Percentiles rank a stretch among this genome's conserved stretches.
These are phyloP conservation scores for Pyricularia grisea DNA, from an alignment of 2,329 filamentous ascomycete species.

Conservation along the genomic window DNA sequence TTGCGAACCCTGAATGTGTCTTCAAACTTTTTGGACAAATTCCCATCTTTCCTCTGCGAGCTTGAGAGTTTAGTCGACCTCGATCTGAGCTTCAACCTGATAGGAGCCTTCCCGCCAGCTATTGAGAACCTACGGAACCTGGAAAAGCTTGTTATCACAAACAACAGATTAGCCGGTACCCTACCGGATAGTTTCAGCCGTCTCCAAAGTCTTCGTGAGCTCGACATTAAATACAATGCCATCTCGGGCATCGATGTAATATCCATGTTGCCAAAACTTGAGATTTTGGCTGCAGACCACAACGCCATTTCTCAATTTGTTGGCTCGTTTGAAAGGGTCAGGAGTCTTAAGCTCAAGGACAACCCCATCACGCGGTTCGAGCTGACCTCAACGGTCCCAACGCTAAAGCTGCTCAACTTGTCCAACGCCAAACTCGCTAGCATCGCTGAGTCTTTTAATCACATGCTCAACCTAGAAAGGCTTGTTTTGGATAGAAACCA, in stretches of 20 bases:
- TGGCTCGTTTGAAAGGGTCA: conserved; percentile 76
- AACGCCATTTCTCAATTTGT: conserved; percentile 87
- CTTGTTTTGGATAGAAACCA: conserved; percentile 91
- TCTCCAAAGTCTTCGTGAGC: conserved; percentile 72
- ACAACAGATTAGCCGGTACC: conserved; percentile 73
- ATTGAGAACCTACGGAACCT: conserved; percentile 72
- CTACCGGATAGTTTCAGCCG: conserved; percentile 65
- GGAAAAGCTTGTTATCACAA: conserved; percentile 89
- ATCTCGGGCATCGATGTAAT: conserved; percentile 85
- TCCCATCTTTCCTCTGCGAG: conserved; percentile 77
- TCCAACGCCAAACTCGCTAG: conserved; percentile 86
- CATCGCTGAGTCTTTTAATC: conserved; percentile 80
- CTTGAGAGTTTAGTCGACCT: conserved; percentile 80
- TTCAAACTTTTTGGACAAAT: conserved; percentile 80
- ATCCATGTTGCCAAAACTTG: conserved; percentile 72
- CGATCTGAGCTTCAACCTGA: conserved; percentile 94
- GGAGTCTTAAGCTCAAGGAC: conserved; percentile 81
- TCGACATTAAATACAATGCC: conserved; percentile 89
- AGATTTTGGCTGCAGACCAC: conserved; percentile 84
- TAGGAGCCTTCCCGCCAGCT: conserved; percentile 64
- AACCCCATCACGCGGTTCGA: conserved; percentile 95
- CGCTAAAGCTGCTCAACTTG: conserved; percentile 77
- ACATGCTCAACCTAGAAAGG: conserved; percentile 78
- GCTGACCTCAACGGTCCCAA: conserved; percentile 65
- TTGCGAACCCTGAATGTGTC: conserved; percentile 84